Evolutionary conservation across 1,284 basidiomycete species (phyloP).

Genomic region (Termitomyces sp.): DNA sequence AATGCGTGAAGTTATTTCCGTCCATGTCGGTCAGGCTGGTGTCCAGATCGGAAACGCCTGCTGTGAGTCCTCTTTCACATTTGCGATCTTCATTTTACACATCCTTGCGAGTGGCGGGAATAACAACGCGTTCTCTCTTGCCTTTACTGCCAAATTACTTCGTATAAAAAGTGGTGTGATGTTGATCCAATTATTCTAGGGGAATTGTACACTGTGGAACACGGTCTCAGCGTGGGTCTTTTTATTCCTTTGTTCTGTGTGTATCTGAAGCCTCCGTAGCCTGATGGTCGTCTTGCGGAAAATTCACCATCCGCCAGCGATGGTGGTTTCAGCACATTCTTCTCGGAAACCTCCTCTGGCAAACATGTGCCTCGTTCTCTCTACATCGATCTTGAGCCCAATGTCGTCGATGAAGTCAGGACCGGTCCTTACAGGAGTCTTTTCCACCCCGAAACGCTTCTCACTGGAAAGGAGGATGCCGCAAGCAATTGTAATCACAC

Average conservation of each 20-base stretch:
- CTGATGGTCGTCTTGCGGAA: conserved; percentile 78
- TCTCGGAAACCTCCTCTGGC: conserved; percentile 88
- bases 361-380: conserved; percentile 99
- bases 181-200: conserved; percentile 48
- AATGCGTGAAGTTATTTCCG: conserved; percentile 89
- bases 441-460: conserved; percentile 98
- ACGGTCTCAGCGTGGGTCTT: conserved; percentile 83
- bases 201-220: conserved; percentile 98
- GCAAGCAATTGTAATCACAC: conserved; percentile 88
- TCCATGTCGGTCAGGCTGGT: conserved; percentile 93
- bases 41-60: conserved; percentile 95
- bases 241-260: conserved; percentile 1
- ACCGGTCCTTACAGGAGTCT: conserved; percentile 93
- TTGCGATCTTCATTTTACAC: neutral
- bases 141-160: conserved; percentile 7
- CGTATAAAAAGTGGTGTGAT: conserved; percentile 29
- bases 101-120: conserved; percentile 10
- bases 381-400: conserved; percentile 96
- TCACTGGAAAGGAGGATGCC: conserved; percentile 98
- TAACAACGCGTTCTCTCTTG: conserved; percentile 21
- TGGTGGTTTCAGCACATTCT: conserved; percentile 96
- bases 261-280: conserved; percentile 37
- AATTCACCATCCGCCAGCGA: conserved; percentile 70
- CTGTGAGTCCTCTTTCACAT: conserved; percentile 44
- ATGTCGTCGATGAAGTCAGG: conserved; percentile 96